Evolutionary conservation across 345 rosid species (phyloP).

Genomic region (Kandelia obovata): DNA sequence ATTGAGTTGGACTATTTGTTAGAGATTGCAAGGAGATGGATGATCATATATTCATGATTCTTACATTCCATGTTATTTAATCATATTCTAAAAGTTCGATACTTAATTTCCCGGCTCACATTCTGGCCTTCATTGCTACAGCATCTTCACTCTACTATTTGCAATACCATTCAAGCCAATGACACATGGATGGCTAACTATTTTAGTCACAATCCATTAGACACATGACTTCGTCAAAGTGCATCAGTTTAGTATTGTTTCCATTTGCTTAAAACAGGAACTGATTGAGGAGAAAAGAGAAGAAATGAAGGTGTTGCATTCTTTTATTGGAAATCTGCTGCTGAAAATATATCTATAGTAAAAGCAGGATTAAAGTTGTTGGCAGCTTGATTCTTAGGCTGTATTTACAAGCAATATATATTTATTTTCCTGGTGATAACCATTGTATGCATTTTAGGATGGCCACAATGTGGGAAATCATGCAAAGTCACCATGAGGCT

Average conservation of each 20-base stretch:
- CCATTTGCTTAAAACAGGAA: background rate
- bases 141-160: background rate
- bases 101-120: background rate
- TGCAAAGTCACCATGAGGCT: constrained; percentile 58
- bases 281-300: background rate
- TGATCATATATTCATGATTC: too few species aligned
- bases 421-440: background rate
- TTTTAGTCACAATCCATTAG: background rate
- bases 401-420: background rate
- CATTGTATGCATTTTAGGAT: constrained; percentile 49
- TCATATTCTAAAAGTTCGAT: background rate
- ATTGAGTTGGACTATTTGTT: background rate
- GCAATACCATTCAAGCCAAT: background rate
- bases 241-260: background rate
- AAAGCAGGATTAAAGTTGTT: background rate
- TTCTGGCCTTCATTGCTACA: background rate
- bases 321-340: background rate
- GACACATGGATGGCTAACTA: background rate
- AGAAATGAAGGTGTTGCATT: background rate
- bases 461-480: constrained; percentile 82
- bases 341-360: background rate
- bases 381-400: background rate
- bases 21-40: too few species aligned
- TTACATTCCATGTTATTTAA: too few species aligned
- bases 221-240: background rate